phyloP scores from a whole-genome alignment of 2,329 filamentous ascomycete species.

The Gliomastix tumulicola region DNA sequence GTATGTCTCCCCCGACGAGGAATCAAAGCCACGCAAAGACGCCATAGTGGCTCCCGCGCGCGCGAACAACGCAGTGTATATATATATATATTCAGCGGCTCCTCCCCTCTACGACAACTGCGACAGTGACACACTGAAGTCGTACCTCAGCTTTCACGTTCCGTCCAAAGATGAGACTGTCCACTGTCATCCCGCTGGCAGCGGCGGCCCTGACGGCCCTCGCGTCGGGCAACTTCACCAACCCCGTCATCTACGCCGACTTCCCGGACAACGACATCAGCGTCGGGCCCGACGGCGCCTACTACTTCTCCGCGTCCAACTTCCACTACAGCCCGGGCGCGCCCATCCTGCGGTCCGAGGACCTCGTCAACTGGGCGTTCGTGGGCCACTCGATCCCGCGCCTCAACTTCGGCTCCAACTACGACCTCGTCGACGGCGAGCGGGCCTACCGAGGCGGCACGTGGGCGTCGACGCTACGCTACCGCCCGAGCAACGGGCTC shows the following conservation, averaged over 20 bases:
- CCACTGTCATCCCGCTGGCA: too few relatives aligned
- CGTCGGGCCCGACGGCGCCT: conserved; percentile 38
- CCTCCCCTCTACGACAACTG: too few relatives aligned
- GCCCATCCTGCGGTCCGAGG: conserved; percentile 45
- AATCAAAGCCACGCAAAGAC: too few relatives aligned
- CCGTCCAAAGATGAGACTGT: too few relatives aligned
- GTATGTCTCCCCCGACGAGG: too few relatives aligned
- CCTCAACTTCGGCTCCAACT: conserved; percentile 37
- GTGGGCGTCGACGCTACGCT: conserved; percentile 47
- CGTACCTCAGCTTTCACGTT: too few relatives aligned
- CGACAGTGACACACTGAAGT: too few relatives aligned
- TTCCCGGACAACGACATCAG: conserved; percentile 48
- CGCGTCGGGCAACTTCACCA: too few relatives aligned
- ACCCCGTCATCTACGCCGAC: conserved; percentile 49
- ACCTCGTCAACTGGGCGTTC: conserved; percentile 45
- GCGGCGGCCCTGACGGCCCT: too few relatives aligned
- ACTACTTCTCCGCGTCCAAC: conserved; percentile 48
- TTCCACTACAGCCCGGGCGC: conserved; percentile 51
- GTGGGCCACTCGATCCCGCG: conserved; percentile 36
- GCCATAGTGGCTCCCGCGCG: too few relatives aligned
- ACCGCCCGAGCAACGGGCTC: conserved; percentile 36
- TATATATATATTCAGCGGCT: too few relatives aligned
- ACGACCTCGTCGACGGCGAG: conserved; percentile 31
- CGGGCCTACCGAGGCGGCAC: conserved; percentile 45
- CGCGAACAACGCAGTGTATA: too few relatives aligned